Conservation (phyloP, 805 yeast species). For the Starmerella ratchasimensis region DNA sequence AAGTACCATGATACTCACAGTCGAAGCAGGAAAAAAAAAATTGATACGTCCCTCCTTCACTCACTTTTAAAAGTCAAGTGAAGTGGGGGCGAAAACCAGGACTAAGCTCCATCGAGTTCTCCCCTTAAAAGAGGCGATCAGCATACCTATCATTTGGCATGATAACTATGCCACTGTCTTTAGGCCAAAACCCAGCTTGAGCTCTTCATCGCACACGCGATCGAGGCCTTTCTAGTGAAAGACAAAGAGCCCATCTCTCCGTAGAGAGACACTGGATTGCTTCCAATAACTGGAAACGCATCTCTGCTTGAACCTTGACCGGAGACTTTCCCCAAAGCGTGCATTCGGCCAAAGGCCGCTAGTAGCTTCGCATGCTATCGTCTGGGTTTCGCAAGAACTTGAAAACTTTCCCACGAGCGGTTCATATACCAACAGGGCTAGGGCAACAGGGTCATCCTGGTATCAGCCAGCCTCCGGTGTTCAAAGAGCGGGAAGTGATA, state of each 20-base stretch:
- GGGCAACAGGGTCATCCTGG: too few relatives aligned
- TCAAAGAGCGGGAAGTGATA: neutral
- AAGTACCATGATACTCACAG: neutral
- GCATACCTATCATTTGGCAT: conserved; percentile 24
- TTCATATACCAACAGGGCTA: too few relatives aligned
- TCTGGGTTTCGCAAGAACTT: conserved; percentile 15
- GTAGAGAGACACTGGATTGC: conserved; percentile 3
- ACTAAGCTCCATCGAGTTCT: conserved; percentile 26
- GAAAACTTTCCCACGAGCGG: too few relatives aligned
- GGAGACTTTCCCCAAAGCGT: conserved; percentile 28
- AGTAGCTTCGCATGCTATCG: conserved; percentile 24
- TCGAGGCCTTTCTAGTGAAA: conserved; percentile 4
- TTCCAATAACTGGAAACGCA: conserved; percentile 13
- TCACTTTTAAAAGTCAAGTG: conserved; percentile 1
- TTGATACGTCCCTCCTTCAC: conserved; percentile 1
- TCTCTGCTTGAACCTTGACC: conserved; percentile 23
- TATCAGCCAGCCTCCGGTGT: too few relatives aligned
- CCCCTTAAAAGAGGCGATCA: conserved; percentile 11
- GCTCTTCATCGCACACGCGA: conserved; percentile 9
- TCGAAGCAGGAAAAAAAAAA: conserved; percentile 4
- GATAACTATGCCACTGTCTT: conserved; percentile 17
- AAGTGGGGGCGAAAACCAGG: conserved; percentile 17
- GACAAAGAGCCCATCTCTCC: conserved; percentile 5
- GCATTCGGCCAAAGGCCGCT: conserved; percentile 11
- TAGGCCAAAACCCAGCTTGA: conserved; percentile 11